Conservation (phyloP, 2,329 filamentous ascomycete species). For the Colletotrichum abscissum region DNA sequence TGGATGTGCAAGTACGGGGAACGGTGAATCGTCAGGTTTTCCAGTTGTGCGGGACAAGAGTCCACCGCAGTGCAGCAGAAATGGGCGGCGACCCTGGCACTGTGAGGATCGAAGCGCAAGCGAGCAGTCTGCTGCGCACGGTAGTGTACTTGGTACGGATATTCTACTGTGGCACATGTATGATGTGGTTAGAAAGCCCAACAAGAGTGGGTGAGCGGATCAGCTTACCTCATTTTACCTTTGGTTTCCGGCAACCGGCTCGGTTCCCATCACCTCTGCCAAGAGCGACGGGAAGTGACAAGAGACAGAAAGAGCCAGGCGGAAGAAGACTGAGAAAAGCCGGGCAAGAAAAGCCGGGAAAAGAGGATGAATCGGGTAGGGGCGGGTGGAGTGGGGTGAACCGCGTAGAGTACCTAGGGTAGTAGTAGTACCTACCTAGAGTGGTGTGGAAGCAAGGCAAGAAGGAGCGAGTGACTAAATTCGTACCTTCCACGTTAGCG, state of each 20-base stretch:
- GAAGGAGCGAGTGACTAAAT: neutral
- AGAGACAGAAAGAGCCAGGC: neutral
- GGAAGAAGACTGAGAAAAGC: neutral
- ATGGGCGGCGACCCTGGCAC: neutral
- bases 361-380: slow-evolving; percentile 6
- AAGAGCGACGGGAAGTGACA: neutral
- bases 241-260: slow-evolving; percentile 14
- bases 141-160: no score
- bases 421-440: no score
- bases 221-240: neutral
- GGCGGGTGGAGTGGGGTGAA: neutral
- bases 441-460: neutral
- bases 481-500: neutral
- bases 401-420: no score
- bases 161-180: no score
- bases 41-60: slow-evolving; percentile 22
- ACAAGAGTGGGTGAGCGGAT: slow-evolving; percentile 13
- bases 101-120: neutral
- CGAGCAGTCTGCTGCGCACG: neutral
- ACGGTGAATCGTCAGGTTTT: slow-evolving; percentile 16
- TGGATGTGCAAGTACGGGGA: neutral
- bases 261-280: slow-evolving; percentile 20
- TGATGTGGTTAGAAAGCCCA: neutral
- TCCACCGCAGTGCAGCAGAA: slow-evolving; percentile 12
- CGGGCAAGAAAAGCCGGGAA: slow-evolving; percentile 30